A percentile compares a stretch with the other conserved stretches of the same genome.
Conservation (phyloP, 2,329 filamentous ascomycete genomes). For the Nigrospora sphaerica region DNA sequence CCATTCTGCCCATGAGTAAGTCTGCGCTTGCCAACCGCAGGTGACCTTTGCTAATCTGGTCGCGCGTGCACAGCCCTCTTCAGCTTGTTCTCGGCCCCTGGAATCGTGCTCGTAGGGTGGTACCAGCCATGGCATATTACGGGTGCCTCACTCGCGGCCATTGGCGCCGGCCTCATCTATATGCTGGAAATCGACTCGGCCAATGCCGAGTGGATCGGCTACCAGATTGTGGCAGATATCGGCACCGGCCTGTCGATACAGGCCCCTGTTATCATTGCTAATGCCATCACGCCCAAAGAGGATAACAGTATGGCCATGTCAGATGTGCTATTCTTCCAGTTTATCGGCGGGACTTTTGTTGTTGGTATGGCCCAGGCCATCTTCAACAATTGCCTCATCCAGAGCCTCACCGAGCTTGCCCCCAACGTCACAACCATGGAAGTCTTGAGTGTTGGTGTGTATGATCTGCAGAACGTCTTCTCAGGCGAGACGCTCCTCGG, state of each 20-base stretch:
- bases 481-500: slow-evolving; percentile 19
- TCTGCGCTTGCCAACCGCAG: too few species aligned
- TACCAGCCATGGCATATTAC: slow-evolving; percentile 33
- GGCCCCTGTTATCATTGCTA: slow-evolving; percentile 17
- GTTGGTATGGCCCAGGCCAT: slow-evolving; percentile 43
- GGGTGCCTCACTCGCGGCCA: slow-evolving; percentile 22
- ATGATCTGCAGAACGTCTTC: slow-evolving; percentile 22
- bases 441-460: slow-evolving; percentile 28
- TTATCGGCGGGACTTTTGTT: slow-evolving; percentile 37
- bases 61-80: slow-evolving; percentile 8
- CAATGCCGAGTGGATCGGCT: slow-evolving; percentile 24
- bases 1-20: not conserved
- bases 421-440: slow-evolving; percentile 24
- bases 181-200: slow-evolving; percentile 26
- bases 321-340: slow-evolving; percentile 23
- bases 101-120: slow-evolving; percentile 22
- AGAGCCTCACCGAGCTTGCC: slow-evolving; percentile 24
- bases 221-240: slow-evolving; percentile 33
- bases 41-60: too few species aligned
- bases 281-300: slow-evolving; percentile 3
- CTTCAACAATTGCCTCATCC: slow-evolving; percentile 39
- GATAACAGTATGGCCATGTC: slow-evolving; percentile 5
- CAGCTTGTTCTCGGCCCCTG: slow-evolving; percentile 2
- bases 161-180: slow-evolving; percentile 33
- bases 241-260: slow-evolving; percentile 32